A percentile compares a stretch with the other conserved stretches of the same genome.
These are phyloP conservation scores for Solanum dulcamara DNA, from an alignment of 257 asterid genomes.

Conservation along the genomic window DNA sequence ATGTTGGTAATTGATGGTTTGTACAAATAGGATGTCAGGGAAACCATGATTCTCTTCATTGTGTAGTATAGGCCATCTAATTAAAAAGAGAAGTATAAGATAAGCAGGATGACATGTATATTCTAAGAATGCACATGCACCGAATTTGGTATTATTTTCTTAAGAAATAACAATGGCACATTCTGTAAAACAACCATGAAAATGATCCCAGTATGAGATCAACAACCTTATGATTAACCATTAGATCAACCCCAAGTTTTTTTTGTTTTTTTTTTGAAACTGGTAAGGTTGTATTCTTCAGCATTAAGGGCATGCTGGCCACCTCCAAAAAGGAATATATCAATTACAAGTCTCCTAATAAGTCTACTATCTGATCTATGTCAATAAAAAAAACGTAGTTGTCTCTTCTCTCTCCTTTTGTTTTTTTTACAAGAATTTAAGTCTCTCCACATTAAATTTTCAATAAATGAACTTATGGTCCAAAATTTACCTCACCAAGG, in stretches of 20 bases:
- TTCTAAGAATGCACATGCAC: not conserved
- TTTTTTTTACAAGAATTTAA: not conserved
- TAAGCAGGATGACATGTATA: not conserved
- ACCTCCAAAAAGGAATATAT: too few species aligned
- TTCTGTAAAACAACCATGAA: not conserved
- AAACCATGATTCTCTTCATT: not conserved
- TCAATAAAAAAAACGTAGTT: not conserved
- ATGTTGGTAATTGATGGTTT: not conserved
- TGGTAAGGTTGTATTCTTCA: too few species aligned
- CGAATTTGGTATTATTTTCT: not conserved
- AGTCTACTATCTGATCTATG: too few species aligned
- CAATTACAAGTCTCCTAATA: too few species aligned
- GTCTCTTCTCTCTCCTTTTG: not conserved
- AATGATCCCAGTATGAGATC: not conserved
- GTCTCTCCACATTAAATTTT: not conserved
- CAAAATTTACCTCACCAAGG: not conserved
- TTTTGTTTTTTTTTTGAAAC: too few species aligned
- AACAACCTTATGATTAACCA: not conserved
- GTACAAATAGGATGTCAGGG: not conserved
- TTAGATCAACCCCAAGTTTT: not conserved
- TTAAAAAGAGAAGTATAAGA: not conserved
- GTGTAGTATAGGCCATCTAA: not conserved
- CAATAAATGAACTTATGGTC: not conserved
- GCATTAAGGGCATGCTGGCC: too few species aligned
- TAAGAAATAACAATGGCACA: not conserved